Conservation (phyloP, 1,139 yeast species). For the Hyphopichia wangnamkhiaoensis region DNA sequence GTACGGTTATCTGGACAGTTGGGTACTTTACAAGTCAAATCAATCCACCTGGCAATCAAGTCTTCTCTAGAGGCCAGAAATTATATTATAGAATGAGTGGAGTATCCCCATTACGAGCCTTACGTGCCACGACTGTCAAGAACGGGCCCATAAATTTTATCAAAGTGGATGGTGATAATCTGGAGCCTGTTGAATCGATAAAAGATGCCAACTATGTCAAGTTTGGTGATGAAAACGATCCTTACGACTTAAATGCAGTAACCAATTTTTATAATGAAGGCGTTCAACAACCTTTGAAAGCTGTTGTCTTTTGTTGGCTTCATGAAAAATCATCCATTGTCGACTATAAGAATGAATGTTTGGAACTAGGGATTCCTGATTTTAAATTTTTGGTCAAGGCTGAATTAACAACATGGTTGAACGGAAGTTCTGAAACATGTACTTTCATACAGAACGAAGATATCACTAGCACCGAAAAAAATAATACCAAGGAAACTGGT, state of each 20-base stretch:
- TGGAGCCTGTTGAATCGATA: constrained; percentile 25
- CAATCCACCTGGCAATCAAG: too few species aligned
- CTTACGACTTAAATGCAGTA: constrained; percentile 36
- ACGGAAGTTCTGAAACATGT: constrained; percentile 63
- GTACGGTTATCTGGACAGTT: not conserved
- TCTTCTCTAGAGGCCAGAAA: too few species aligned
- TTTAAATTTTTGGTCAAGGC: constrained; percentile 85
- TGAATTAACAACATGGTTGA: constrained; percentile 79
- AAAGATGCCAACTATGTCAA: constrained; percentile 38
- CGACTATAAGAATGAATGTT: constrained; percentile 78
- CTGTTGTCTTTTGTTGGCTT: constrained; percentile 80
- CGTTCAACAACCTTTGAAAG: constrained; percentile 51
- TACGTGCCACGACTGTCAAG: constrained; percentile 26
- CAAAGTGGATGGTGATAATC: constrained; percentile 17
- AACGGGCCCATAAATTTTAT: constrained; percentile 25
- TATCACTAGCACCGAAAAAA: constrained; percentile 5
- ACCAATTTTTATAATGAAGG: constrained; percentile 64
- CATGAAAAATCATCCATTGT: constrained; percentile 75
- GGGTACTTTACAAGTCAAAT: too few species aligned
- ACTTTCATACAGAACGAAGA: constrained; percentile 42
- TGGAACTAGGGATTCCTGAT: constrained; percentile 61
- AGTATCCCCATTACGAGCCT: constrained; percentile 15
- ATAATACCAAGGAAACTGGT: constrained; percentile 8
- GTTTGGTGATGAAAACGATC: constrained; percentile 24
- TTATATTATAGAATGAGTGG: constrained; percentile 6